Conservation (phyloP, 192 early-diverging fungal species). For the Gryganskiella cystojenkinii region DNA sequence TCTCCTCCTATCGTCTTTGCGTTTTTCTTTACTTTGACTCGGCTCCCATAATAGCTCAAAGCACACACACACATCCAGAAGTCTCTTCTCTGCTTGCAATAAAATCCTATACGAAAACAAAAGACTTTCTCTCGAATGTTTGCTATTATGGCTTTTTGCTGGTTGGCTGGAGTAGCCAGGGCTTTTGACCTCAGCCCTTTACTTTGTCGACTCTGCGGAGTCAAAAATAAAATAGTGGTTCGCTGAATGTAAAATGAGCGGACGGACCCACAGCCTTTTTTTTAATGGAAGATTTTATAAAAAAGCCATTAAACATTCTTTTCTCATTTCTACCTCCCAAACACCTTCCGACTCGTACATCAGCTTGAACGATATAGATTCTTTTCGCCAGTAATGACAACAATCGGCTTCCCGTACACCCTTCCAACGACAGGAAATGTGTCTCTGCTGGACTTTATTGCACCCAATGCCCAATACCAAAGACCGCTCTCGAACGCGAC, state of each 20-base stretch:
- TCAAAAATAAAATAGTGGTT: too few species aligned
- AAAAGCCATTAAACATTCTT: not conserved
- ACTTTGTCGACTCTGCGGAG: not conserved
- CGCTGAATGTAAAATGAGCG: too few species aligned
- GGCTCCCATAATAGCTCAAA: too few species aligned
- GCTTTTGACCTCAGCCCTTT: not conserved
- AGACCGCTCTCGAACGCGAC: constrained; percentile 66
- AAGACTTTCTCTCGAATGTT: not conserved
- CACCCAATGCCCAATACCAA: constrained; percentile 52
- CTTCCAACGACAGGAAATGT: constrained; percentile 67
- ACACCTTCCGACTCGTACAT: not conserved
- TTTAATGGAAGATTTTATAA: not conserved
- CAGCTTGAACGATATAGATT: too few species aligned
- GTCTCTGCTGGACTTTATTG: constrained; percentile 63
- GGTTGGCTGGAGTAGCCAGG: not conserved
- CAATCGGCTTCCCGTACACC: constrained; percentile 63
- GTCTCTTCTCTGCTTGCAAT: not conserved
- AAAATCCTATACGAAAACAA: constrained; percentile 6
- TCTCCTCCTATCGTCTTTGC: too few species aligned
- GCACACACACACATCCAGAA: too few species aligned
- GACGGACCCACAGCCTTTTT: too few species aligned
- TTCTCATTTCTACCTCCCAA: not conserved
- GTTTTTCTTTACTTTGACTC: not conserved
- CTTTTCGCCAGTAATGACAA: too few species aligned
- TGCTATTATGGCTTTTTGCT: constrained; percentile 1